Percentiles rank a stretch among this genome's conserved stretches.
phyloP scores from a whole-genome alignment of 2,329 filamentous ascomycete species.

The Elsinoe ampelina region DNA sequence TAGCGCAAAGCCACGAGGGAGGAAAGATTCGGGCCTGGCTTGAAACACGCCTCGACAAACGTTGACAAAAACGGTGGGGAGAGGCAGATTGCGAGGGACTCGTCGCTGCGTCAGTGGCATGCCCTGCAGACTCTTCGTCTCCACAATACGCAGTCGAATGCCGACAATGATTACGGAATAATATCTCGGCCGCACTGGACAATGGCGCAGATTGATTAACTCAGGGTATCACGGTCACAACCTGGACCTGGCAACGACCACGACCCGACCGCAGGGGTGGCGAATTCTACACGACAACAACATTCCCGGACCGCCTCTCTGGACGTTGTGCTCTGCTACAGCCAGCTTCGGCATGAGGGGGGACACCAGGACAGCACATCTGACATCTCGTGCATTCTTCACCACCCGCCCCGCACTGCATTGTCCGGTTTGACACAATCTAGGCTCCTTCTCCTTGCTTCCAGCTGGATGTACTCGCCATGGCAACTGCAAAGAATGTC shows the following conservation, averaged over 20 bases:
- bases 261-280: neutral
- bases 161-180: neutral
- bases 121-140: neutral
- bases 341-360: neutral
- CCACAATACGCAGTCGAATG: neutral
- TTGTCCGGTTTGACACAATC: conserved; percentile 2
- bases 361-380: neutral
- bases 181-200: neutral
- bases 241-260: conserved; percentile 9
- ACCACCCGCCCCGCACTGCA: neutral
- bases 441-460: neutral
- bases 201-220: conserved; percentile 6
- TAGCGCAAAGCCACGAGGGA: conserved; percentile 13
- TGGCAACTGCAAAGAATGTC: conserved; percentile 6
- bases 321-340: conserved; percentile 7
- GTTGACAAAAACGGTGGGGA: conserved; percentile 14
- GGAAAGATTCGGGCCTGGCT: conserved; percentile 9
- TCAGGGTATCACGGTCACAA: conserved; percentile 2
- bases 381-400: neutral
- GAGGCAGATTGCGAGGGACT: conserved; percentile 9
- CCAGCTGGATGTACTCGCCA: neutral
- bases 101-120: conserved; percentile 10
- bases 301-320: conserved; percentile 3
- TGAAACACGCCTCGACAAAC: conserved; percentile 14
- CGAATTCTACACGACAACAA: neutral